Evolutionary conservation across 257 asterid genomes (phyloP).

Genomic region (Nicotiana otophora): DNA sequence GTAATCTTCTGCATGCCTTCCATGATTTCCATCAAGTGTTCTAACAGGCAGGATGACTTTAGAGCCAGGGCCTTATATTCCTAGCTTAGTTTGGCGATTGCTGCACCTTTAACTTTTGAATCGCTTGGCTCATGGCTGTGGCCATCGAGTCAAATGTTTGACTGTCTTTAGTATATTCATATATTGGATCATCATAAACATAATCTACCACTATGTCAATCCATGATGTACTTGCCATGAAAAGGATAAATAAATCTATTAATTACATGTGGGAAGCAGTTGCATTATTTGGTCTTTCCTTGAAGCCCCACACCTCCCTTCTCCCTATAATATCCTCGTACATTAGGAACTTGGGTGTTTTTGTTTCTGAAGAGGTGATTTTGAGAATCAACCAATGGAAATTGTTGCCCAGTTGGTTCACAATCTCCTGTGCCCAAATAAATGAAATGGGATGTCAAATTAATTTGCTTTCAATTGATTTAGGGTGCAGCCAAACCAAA

Average conservation of each 20-base stretch:
- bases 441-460: neutral
- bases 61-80: neutral
- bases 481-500: neutral
- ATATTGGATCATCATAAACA: neutral
- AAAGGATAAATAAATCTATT: neutral
- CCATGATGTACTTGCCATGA: neutral
- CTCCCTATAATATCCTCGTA: neutral
- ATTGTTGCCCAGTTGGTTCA: neutral
- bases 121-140: neutral
- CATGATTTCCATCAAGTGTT: neutral
- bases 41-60: neutral
- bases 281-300: neutral
- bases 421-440: neutral
- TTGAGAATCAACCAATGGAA: too few relatives aligned
- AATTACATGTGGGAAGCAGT: neutral
- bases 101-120: neutral
- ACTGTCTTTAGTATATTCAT: neutral
- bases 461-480: neutral
- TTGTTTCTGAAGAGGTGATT: neutral
- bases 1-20: neutral
- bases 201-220: neutral
- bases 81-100: neutral
- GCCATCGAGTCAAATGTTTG: neutral
- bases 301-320: neutral
- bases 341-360: neutral